Conservation (phyloP, 768 basidiomycete species). For the Suillus weaverae region DNA sequence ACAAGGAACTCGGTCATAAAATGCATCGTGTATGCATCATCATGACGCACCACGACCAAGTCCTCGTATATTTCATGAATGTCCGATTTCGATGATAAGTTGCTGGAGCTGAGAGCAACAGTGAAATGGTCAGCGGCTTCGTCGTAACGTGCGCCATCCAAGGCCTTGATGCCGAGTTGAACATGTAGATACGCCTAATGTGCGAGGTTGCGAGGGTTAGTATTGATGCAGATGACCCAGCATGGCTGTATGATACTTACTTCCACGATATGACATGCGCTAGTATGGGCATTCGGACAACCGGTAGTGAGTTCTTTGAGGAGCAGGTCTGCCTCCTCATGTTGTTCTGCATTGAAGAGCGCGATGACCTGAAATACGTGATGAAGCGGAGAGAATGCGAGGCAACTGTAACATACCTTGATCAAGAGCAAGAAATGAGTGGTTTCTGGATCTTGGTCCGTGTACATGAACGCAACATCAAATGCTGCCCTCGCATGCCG, state of each 20-base stretch:
- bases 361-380: neutral
- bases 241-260: neutral
- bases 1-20: neutral
- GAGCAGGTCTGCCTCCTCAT: neutral
- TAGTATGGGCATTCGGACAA: neutral
- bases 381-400: neutral
- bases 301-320: neutral
- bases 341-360: neutral
- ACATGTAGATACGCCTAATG: neutral
- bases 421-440: neutral
- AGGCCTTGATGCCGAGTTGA: neutral
- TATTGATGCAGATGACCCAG: neutral
- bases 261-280: neutral
- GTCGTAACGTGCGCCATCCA: neutral
- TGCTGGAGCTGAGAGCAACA: neutral
- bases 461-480: neutral
- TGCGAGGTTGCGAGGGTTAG: neutral
- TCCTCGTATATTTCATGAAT: neutral
- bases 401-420: neutral
- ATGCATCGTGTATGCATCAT: too few relatives aligned
- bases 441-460: neutral
- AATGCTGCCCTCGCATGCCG: neutral
- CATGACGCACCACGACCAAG: neutral
- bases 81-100: neutral
- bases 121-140: neutral